phyloP scores from a whole-genome alignment of 352 stramenopile genomes.

The Globisporangium paddicum region DNA sequence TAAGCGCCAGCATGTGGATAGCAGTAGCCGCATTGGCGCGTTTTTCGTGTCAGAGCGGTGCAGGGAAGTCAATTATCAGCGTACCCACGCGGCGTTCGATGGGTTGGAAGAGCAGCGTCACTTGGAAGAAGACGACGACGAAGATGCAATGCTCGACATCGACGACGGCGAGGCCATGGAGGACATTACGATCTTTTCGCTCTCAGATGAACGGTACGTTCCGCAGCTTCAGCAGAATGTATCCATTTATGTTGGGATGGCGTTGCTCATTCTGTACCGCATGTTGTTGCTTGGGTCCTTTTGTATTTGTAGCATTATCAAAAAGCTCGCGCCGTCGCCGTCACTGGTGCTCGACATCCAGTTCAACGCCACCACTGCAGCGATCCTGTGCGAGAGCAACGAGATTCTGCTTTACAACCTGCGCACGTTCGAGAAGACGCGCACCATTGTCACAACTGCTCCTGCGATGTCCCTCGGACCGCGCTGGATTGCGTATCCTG shows the following conservation, averaged over 20 bases:
- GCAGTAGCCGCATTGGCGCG: slow-evolving; percentile 14
- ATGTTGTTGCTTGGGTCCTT: not conserved
- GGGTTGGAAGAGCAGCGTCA: slow-evolving; percentile 19
- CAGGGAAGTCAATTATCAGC: slow-evolving; percentile 25
- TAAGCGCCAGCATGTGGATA: not conserved
- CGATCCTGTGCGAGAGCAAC: slow-evolving; percentile 60
- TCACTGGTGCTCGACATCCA: slow-evolving; percentile 69
- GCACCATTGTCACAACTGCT: slow-evolving; percentile 42
- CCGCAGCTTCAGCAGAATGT: too few relatives aligned
- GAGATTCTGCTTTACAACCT: slow-evolving; percentile 70
- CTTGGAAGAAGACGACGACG: slow-evolving; percentile 36
- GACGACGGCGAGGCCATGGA: slow-evolving; percentile 33
- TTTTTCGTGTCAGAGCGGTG: slow-evolving; percentile 57
- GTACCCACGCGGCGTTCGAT: slow-evolving; percentile 8
- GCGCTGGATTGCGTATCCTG: slow-evolving; percentile 70
- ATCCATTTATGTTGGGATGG: too few relatives aligned
- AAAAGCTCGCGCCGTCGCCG: slow-evolving; percentile 43
- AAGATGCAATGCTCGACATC: slow-evolving; percentile 25
- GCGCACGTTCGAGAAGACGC: slow-evolving; percentile 35
- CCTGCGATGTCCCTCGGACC: slow-evolving; percentile 59
- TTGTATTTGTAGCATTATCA: slow-evolving; percentile 31
- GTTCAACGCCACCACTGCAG: slow-evolving; percentile 44
- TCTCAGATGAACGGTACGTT: slow-evolving; percentile 44
- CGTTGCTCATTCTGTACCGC: not conserved
- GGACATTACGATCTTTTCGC: slow-evolving; percentile 44